Percentiles rank a stretch among this genome's conserved stretches.
Evolutionary conservation across 192 early-diverging fungal genomes (phyloP).

Genomic region (Backusella westeae): DNA sequence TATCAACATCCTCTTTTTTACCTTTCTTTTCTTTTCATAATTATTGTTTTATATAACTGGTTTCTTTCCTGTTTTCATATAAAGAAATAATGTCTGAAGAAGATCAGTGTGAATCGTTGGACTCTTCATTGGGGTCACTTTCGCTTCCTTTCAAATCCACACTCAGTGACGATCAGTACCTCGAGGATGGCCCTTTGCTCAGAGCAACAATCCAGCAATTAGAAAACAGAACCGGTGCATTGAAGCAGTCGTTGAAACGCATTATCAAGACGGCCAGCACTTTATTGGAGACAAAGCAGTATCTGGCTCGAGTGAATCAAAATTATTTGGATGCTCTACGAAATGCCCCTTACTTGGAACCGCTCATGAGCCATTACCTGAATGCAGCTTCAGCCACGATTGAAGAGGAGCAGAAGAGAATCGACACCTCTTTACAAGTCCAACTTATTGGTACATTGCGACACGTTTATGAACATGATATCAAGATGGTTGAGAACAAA

Average conservation of each 20-base stretch:
- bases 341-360: slow-evolving; percentile 35
- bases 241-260: slow-evolving; percentile 53
- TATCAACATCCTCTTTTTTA: background rate
- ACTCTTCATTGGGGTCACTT: background rate
- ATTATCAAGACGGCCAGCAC: slow-evolving; percentile 48
- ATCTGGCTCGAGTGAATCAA: slow-evolving; percentile 44
- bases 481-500: slow-evolving; percentile 58
- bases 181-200: slow-evolving; percentile 66
- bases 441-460: slow-evolving; percentile 48
- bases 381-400: slow-evolving; percentile 3
- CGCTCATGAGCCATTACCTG: slow-evolving; percentile 29
- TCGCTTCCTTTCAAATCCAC: background rate
- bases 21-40: background rate
- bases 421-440: background rate
- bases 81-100: slow-evolving; percentile 1
- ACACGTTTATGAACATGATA: slow-evolving; percentile 53
- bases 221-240: slow-evolving; percentile 54
- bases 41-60: background rate
- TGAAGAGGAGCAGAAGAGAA: slow-evolving; percentile 1
- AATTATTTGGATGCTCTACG: slow-evolving; percentile 45
- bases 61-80: background rate
- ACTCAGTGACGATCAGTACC: background rate
- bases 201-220: slow-evolving; percentile 55
- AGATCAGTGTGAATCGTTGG: background rate
- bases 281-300: slow-evolving; percentile 44